phyloP scores from a whole-genome alignment of 2,329 filamentous ascomycete genomes.

The Diaporthe longicolla region DNA sequence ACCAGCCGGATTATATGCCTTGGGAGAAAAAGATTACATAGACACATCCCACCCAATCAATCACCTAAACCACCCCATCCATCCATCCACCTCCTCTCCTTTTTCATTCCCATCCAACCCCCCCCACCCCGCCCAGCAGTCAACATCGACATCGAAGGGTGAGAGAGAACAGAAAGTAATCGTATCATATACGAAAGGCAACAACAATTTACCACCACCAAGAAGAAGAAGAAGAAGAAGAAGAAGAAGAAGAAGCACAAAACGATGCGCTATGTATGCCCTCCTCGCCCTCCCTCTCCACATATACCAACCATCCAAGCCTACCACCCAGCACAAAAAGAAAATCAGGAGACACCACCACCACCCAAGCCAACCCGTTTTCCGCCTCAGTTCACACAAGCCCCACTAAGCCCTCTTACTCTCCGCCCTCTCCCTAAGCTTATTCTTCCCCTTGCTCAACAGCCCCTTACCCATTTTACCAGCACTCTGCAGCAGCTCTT shows the following conservation, averaged over 20 bases:
- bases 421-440: conserved; percentile 70
- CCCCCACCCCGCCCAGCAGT: neutral
- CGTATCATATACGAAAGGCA: neutral
- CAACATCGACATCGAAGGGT: neutral
- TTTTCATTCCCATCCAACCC: too few species aligned
- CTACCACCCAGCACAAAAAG: neutral
- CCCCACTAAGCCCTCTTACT: conserved; percentile 22
- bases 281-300: neutral
- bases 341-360: neutral
- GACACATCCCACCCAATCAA: neutral
- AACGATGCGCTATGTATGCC: conserved; percentile 23
- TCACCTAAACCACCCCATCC: neutral
- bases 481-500: conserved; percentile 88
- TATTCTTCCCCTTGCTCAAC: conserved; percentile 91
- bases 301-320: neutral
- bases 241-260: conserved; percentile 1
- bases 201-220: too few species aligned
- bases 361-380: neutral
- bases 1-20: conserved; percentile 27
- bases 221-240: neutral
- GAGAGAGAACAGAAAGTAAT: neutral
- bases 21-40: neutral
- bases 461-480: conserved; percentile 92
- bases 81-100: neutral
- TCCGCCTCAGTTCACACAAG: neutral